Evolutionary conservation across 768 basidiomycete species (phyloP).

Genomic region (Collybia mongolica): DNA sequence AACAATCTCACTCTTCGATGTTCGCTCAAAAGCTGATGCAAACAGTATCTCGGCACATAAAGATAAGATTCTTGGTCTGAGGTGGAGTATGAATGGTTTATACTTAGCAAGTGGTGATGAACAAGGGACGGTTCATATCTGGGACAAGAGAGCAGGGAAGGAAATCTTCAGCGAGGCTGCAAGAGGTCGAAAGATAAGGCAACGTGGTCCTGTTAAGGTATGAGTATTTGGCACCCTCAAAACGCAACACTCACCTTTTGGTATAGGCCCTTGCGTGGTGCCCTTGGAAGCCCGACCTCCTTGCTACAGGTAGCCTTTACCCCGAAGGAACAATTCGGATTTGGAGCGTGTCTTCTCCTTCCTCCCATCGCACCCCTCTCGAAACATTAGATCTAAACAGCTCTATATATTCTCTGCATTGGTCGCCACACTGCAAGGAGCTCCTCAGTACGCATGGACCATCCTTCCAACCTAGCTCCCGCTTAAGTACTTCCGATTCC

Average conservation of each 20-base stretch:
- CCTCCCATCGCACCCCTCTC: conserved; percentile 34
- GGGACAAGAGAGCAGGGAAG: conserved; percentile 59
- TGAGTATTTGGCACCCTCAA: neutral
- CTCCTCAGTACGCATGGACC: conserved; percentile 86
- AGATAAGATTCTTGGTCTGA: conserved; percentile 72
- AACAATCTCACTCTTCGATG: conserved; percentile 64
- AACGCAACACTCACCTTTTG: conserved; percentile 4
- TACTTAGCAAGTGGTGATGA: conserved; percentile 84
- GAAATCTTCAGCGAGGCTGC: conserved; percentile 26
- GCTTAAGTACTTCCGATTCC: conserved; percentile 14
- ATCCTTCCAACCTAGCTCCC: conserved; percentile 49
- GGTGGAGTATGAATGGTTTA: conserved; percentile 74
- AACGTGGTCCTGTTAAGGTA: conserved; percentile 64
- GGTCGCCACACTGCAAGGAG: conserved; percentile 86
- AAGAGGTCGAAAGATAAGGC: conserved; percentile 68
- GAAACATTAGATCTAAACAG: conserved; percentile 79
- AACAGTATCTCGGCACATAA: conserved; percentile 47
- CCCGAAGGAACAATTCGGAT: conserved; percentile 71
- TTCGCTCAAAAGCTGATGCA: conserved; percentile 39
- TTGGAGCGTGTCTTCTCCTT: conserved; percentile 54
- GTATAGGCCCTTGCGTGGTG: conserved; percentile 80
- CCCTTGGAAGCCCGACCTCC: conserved; percentile 74
- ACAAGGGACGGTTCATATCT: conserved; percentile 83
- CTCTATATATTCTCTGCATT: conserved; percentile 63
- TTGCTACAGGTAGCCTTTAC: conserved; percentile 77